Evolutionary conservation across 768 basidiomycete genomes (phyloP), one percentile per base, ranked within the genome.

Genomic region (Calocybe gangraenosa): DNA sequence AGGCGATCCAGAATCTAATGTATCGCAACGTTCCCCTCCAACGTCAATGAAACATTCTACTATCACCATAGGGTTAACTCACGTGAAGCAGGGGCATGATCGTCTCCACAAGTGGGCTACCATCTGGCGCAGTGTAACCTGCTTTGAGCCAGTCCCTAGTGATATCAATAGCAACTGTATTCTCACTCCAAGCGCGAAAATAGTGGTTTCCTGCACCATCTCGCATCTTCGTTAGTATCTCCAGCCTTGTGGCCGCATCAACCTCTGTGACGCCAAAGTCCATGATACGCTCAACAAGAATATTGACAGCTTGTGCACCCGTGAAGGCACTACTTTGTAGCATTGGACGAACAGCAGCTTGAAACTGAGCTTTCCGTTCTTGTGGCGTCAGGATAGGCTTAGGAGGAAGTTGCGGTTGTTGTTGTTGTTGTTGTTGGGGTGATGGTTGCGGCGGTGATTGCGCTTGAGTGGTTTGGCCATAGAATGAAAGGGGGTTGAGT

Each of bases 21-120:
- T 32, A 19, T 17, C n/a, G 8, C 32, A 38, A 37, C 15, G 25
- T n/a, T 23, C 18, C 11, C 23, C n/a, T n/a, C 15, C 23, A 44
- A 6, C 25, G n/a, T 34, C n/a, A 6, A 37, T 13, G 34, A 3
- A 15, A 21, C 3, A n/a, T 20, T 5, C 11, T 5, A 28, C 25
- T 28, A 28, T 23, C n/a, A 2, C n/a, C 8, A n/a, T n/a, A 35
- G 17, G 14, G 14, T 14, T 7, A 49, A 79, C 89, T 72, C 67
- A 92, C 90, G 67, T 91, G 87, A 40, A 92, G 69, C 54, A 92
- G 69, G 23, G 89, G 89, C 90, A 91, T 92, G 46, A 84, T 79
- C 4, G 87, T 90, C 60, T 89, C 84, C 41, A 78, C 74, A 47
- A 83, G 60, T 49, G 74, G 66, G 44, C 59, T 68, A 46, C 82